These are phyloP conservation scores for Plantago major DNA, from an alignment of 257 asterid species.

Conservation along the genomic window DNA sequence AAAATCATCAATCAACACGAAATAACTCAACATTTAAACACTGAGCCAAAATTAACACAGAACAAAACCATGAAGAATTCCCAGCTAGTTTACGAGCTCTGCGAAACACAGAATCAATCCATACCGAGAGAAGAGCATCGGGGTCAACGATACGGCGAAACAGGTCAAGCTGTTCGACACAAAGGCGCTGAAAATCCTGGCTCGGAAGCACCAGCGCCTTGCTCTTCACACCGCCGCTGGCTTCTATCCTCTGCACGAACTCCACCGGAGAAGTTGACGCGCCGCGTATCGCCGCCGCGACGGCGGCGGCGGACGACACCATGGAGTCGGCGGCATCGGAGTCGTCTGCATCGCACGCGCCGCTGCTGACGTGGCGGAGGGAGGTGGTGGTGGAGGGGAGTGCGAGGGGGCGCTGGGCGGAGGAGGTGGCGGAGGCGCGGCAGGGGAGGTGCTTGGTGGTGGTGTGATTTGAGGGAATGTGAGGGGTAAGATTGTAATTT, in stretches of 20 bases:
- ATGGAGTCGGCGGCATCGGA: constrained; percentile 25
- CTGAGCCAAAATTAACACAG: too few species aligned
- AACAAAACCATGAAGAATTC: too few species aligned
- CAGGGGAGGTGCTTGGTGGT: constrained; percentile 24
- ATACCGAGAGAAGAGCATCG: constrained; percentile 71
- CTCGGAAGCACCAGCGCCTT: constrained; percentile 75
- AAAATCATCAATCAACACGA: too few species aligned
- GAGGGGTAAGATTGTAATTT: constrained; percentile 31
- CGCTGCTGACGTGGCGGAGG: constrained; percentile 52
- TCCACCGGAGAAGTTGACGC: constrained; percentile 93
- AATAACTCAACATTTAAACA: too few species aligned
- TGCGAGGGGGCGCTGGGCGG: constrained; percentile 42
- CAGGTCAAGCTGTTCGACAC: constrained; percentile 79
- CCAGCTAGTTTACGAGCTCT: not conserved
- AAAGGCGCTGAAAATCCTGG: constrained; percentile 75
- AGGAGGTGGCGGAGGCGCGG: constrained; percentile 40
- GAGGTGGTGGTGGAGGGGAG: constrained; percentile 38
- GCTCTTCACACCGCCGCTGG: constrained; percentile 27
- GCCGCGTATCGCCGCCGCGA: constrained; percentile 59
- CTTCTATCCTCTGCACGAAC: constrained; percentile 65
- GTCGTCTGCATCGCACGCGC: constrained; percentile 32
- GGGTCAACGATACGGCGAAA: constrained; percentile 80
- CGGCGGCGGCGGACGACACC: constrained; percentile 79
- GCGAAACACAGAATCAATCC: not conserved
- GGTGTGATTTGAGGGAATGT: constrained; percentile 19